Conservation (phyloP, 192 early-diverging fungal species). For the Entomortierella beljakovae region DNA sequence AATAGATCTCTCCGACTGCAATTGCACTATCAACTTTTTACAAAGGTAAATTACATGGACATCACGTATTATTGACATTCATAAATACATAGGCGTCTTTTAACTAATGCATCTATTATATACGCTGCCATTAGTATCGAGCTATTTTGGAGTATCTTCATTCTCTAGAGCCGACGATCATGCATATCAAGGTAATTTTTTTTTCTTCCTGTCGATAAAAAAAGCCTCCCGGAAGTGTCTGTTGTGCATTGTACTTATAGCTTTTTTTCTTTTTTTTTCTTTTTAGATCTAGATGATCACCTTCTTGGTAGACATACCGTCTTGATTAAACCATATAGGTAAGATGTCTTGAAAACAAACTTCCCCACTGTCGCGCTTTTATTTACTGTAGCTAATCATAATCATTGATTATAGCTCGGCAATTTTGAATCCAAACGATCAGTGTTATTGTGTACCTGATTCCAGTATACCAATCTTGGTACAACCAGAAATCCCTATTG, state of each 20-base stretch:
- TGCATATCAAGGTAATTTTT: slow-evolving; percentile 11
- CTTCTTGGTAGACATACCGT: slow-evolving; percentile 39
- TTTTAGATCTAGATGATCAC: slow-evolving; percentile 39
- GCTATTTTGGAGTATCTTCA: slow-evolving; percentile 17
- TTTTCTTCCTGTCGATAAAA: neutral
- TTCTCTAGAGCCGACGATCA: slow-evolving; percentile 1
- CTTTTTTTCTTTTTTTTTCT: neutral
- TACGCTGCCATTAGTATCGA: slow-evolving; percentile 10
- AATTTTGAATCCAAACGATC: slow-evolving; percentile 58
- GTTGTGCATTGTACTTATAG: too few relatives aligned
- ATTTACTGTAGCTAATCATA: too few relatives aligned
- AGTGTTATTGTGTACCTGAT: slow-evolving; percentile 59
- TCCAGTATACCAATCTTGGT: slow-evolving; percentile 14
- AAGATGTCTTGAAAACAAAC: neutral
- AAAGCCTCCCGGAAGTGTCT: too few relatives aligned
- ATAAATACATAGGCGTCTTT: too few relatives aligned
- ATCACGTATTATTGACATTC: too few relatives aligned
- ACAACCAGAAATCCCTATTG: slow-evolving; percentile 33
- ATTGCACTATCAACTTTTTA: slow-evolving; percentile 31
- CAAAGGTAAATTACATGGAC: slow-evolving; percentile 12
- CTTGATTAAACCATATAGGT: slow-evolving; percentile 40
- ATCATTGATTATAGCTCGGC: slow-evolving; percentile 58
- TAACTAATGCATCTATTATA: too few relatives aligned
- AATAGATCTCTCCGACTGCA: slow-evolving; percentile 21
- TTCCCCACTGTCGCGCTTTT: too few relatives aligned